phyloP scores from a whole-genome alignment of 306 rosid species.

The Pyrus pyrifolia region DNA sequence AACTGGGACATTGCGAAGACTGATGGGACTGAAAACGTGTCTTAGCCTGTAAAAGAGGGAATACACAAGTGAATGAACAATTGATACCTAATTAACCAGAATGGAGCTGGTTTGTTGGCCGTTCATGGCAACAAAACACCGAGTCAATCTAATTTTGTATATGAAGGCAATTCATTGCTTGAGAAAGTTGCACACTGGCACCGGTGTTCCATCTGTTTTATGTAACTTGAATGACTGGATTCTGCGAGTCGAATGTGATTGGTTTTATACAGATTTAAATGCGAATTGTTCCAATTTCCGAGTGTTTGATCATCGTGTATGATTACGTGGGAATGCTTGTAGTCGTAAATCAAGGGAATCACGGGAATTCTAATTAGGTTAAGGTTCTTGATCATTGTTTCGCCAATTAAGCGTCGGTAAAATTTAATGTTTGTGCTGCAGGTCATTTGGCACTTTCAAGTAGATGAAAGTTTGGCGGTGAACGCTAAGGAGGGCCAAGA shows the following conservation, averaged over 20 bases:
- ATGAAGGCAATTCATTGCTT: too few species aligned
- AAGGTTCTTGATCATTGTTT: background rate
- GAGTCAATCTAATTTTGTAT: background rate
- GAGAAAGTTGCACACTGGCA: too few species aligned
- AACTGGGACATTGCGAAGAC: too few species aligned
- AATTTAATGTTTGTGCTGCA: background rate
- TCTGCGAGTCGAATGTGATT: too few species aligned
- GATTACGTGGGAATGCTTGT: background rate
- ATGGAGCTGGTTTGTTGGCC: too few species aligned
- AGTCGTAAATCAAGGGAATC: too few species aligned
- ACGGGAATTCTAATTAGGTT: background rate
- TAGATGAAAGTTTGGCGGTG: background rate
- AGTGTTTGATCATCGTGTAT: background rate
- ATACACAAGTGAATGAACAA: too few species aligned
- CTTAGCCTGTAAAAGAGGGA: too few species aligned
- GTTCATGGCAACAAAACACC: too few species aligned
- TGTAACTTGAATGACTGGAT: background rate
- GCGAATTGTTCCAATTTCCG: background rate
- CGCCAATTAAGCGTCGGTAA: background rate
- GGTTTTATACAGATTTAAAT: background rate
- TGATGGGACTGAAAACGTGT: too few species aligned
- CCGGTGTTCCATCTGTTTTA: too few species aligned
- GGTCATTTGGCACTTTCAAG: background rate
- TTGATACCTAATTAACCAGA: too few species aligned
- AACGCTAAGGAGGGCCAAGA: background rate